Percentiles rank a stretch among this genome's conserved stretches.
Evolutionary conservation across 305 asterid genomes (phyloP).

Genomic region (Fraxinus velutina): DNA sequence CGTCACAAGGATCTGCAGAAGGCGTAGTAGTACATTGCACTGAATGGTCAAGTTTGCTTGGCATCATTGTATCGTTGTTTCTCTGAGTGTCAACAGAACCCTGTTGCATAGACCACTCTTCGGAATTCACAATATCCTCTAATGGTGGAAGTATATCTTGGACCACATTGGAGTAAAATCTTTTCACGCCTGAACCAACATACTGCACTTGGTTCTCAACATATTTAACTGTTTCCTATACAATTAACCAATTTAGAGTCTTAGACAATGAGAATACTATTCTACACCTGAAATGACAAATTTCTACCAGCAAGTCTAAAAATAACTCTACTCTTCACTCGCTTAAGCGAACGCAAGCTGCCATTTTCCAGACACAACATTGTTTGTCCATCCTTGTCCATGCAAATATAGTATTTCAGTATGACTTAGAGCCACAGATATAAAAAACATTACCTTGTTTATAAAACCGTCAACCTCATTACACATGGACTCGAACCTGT

Average conservation of each 20-base stretch:
- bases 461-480: slow-evolving; percentile 40
- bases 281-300: not conserved
- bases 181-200: slow-evolving; percentile 53
- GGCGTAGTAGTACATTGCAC: slow-evolving; percentile 15
- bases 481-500: slow-evolving; percentile 38
- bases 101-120: slow-evolving; percentile 24
- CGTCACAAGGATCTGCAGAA: slow-evolving; percentile 21
- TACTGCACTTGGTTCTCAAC: slow-evolving; percentile 54
- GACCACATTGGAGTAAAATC: slow-evolving; percentile 47
- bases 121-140: slow-evolving; percentile 19
- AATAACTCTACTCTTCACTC: not conserved
- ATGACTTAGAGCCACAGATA: not conserved
- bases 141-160: slow-evolving; percentile 42
- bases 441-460: slow-evolving; percentile 29
- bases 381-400: not conserved
- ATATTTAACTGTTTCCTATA: slow-evolving; percentile 50
- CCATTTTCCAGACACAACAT: not conserved
- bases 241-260: slow-evolving; percentile 16
- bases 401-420: slow-evolving; percentile 8
- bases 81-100: slow-evolving; percentile 11
- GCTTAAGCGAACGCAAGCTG: not conserved
- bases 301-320: not conserved
- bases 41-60: slow-evolving; percentile 14
- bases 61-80: slow-evolving; percentile 10
- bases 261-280: not conserved